Evolutionary conservation across 2,329 filamentous ascomycete species (phyloP), one percentile per base, ranked within the genome.

Genomic region (Nemania abortiva): DNA sequence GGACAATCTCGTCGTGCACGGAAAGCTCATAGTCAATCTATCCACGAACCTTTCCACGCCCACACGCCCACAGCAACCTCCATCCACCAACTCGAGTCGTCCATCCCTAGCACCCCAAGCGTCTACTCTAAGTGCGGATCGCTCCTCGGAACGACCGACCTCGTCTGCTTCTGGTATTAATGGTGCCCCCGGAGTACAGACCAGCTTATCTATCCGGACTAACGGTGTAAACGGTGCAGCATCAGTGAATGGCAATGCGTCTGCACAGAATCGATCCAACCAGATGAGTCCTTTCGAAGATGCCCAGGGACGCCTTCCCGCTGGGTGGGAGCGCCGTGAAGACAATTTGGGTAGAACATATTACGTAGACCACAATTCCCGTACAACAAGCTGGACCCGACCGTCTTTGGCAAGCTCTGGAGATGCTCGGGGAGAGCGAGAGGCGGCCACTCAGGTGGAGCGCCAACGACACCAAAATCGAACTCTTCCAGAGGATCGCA

Each of bases 291-390:
- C 95, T 0, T 99, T 99, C 74, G 95, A 98, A 82, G 96, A 99
- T 82, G 90, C 91, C n/a, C 95, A 98, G 78, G 96, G 96, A 66
- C 91, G 95, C 74, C 83, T 99, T 63, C 96, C 96, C 39, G 90
- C 92, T 59, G 96, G 96, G 39, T 99, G 96, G 95, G 96, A 99
- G 83, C 90, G 96, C 65, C 90, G 96, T 65, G 95, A 98, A 81
- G 96, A 99, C 79, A 96, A 98, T 75, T 82, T 98, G 52, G 95
- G 96, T 61, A 89, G 96, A 76, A 98, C 95, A 24, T 99, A 99
- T 79, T 99, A 98, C 79, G 96, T 99, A 61, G 96, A 99, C 78
- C 96, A 98, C 80, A 98, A 98, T 80, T 97, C 95, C 6, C 88
- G 96, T 76, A 95, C 96, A 64, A 99, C 96, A 0, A 98, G 95